A percentile compares a stretch with the other conserved stretches of the same genome.
Evolutionary conservation across 345 rosid genomes (phyloP).

Genomic region (Fremontodendron californicum): DNA sequence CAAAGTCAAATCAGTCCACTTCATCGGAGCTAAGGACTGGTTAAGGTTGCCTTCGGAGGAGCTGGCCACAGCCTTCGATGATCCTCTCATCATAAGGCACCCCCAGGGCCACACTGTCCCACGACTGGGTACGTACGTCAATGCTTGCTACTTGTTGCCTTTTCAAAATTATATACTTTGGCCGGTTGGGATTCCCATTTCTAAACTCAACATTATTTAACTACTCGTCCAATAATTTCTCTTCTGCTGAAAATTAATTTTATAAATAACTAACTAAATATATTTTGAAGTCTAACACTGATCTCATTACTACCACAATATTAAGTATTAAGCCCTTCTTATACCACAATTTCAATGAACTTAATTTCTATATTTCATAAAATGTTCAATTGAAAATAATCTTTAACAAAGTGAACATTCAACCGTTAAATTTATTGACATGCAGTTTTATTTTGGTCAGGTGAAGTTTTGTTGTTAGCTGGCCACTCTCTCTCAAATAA

Average conservation of each 20-base stretch:
- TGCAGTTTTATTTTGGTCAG: too few relatives aligned
- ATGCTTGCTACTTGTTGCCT: neutral
- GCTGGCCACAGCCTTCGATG: slow-evolving; percentile 40
- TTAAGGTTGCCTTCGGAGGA: slow-evolving; percentile 54
- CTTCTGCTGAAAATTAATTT: too few relatives aligned
- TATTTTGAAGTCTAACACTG: neutral
- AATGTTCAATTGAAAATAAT: too few relatives aligned
- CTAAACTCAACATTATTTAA: neutral
- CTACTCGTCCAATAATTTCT: too few relatives aligned
- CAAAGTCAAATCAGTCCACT: slow-evolving; percentile 53
- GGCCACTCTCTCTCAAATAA: too few relatives aligned
- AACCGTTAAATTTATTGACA: too few relatives aligned
- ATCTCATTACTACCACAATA: too few relatives aligned
- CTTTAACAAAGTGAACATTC: too few relatives aligned
- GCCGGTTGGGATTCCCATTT: neutral
- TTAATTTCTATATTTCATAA: too few relatives aligned
- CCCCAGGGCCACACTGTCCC: slow-evolving; percentile 69
- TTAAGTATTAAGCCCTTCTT: neutral
- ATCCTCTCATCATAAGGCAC: slow-evolving; percentile 54
- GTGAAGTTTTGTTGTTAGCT: too few relatives aligned
- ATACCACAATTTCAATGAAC: too few relatives aligned
- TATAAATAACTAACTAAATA: too few relatives aligned
- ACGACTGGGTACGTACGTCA: slow-evolving; percentile 34
- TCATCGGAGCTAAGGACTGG: slow-evolving; percentile 68
- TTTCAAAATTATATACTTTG: neutral